These are phyloP conservation scores for Spergularia bocconei DNA, from an alignment of 148 eudicot genomes.

Conservation along the genomic window DNA sequence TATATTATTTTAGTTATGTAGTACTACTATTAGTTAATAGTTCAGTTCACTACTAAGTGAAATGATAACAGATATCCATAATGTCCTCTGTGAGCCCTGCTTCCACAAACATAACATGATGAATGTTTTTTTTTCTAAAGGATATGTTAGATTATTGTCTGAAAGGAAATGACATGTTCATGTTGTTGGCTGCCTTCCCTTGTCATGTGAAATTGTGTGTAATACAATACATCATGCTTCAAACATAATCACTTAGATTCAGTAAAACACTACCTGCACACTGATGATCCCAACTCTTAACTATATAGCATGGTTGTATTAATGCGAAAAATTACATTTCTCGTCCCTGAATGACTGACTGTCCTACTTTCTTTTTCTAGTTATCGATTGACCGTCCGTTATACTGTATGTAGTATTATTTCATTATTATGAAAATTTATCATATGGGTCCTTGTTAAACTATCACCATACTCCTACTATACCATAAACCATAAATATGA, in stretches of 20 bases:
- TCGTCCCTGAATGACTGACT: not conserved
- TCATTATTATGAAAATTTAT: not conserved
- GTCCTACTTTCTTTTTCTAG: not conserved
- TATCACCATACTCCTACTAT: not conserved
- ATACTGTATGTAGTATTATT: not conserved
- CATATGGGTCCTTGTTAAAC: constrained; percentile 19
- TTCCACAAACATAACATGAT: constrained; percentile 23
- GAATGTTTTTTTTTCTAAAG: constrained; percentile 17
- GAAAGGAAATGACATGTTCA: constrained; percentile 6
- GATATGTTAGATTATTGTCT: constrained; percentile 27
- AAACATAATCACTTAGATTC: not conserved
- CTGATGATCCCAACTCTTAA: not conserved
- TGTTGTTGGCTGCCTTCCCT: constrained; percentile 10
- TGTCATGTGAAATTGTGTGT: not conserved
- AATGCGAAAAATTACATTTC: not conserved
- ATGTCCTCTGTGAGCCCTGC: constrained; percentile 20
- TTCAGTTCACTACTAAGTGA: not conserved
- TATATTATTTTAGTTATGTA: not conserved
- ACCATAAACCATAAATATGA: not conserved
- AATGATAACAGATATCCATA: constrained; percentile 20
- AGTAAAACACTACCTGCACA: not conserved
- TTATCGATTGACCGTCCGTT: not conserved
- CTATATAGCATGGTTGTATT: not conserved
- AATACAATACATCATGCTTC: constrained; percentile 8
- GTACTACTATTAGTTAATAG: too few species aligned